These are phyloP conservation scores for Sporisorium iseilematis-ciliati DNA, from an alignment of 1,284 basidiomycete genomes.

Conservation along the genomic window DNA sequence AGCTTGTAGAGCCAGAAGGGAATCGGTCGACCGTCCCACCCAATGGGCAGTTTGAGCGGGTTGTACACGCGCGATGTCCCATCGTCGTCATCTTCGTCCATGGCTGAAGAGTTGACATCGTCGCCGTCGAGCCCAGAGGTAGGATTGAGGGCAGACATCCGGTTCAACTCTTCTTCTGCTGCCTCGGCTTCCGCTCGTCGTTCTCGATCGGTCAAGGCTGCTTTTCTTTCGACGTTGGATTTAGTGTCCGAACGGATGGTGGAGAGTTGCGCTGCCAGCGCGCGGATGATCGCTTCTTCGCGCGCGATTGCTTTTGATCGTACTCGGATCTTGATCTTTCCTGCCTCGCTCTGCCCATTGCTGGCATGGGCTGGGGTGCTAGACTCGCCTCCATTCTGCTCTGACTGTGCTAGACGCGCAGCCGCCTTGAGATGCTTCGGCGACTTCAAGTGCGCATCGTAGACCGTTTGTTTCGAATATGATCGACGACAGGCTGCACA, in stretches of 20 bases:
- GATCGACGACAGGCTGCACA: slow-evolving; percentile 92
- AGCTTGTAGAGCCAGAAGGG: slow-evolving; percentile 99
- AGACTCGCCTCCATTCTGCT: slow-evolving; percentile 2
- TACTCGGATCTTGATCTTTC: slow-evolving; percentile 35
- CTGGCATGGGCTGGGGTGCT: not conserved
- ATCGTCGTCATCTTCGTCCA: slow-evolving; percentile 50
- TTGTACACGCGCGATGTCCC: slow-evolving; percentile 93
- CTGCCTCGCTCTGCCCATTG: slow-evolving; percentile 17
- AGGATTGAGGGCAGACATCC: slow-evolving; percentile 32
- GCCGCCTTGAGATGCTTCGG: slow-evolving; percentile 94
- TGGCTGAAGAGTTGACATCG: slow-evolving; percentile 16
- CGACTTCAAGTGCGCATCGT: slow-evolving; percentile 92
- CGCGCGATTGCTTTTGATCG: slow-evolving; percentile 56
- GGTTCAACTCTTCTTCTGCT: slow-evolving; percentile 54
- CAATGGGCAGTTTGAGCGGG: slow-evolving; percentile 93
- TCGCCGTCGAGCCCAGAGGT: slow-evolving; percentile 34
- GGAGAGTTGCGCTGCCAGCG: slow-evolving; percentile 37
- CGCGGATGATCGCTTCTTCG: slow-evolving; percentile 54
- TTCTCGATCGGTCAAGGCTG: slow-evolving; percentile 94
- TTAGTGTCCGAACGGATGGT: slow-evolving; percentile 75
- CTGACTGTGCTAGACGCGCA: slow-evolving; percentile 77
- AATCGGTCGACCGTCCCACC: slow-evolving; percentile 98
- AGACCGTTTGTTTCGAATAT: slow-evolving; percentile 97
- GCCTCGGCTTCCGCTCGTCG: slow-evolving; percentile 91
- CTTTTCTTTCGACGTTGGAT: slow-evolving; percentile 93